phyloP scores from a whole-genome alignment of 2,329 filamentous ascomycete species.

The Endoconidiophora polonica region DNA sequence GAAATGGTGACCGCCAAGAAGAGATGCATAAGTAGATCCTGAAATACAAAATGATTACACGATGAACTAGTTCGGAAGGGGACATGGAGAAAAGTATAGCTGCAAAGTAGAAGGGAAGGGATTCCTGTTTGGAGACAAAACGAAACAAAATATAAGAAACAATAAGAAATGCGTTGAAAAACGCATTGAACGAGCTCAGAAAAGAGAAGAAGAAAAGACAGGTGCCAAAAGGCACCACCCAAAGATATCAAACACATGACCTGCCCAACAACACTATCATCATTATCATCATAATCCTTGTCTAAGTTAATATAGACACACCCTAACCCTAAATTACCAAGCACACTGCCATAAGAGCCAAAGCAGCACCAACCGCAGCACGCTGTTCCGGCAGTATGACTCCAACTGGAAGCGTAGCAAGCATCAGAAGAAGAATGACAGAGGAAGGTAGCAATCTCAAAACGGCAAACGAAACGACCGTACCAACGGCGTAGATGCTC shows the following conservation, averaged over 20 bases:
- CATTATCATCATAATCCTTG: slow-evolving; percentile 1
- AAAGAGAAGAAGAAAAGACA: not conserved
- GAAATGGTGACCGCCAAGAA: too few species aligned
- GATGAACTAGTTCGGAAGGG: too few species aligned
- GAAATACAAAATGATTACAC: too few species aligned
- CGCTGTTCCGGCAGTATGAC: slow-evolving; percentile 3
- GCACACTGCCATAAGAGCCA: slow-evolving; percentile 2
- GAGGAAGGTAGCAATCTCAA: slow-evolving; percentile 1
- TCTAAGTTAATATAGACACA: not conserved
- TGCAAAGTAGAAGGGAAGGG: not conserved
- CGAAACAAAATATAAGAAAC: not conserved
- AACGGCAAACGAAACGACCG: not conserved
- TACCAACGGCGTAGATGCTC: not conserved
- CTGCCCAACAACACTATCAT: slow-evolving; percentile 1
- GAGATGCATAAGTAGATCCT: too few species aligned
- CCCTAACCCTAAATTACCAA: slow-evolving; percentile 5
- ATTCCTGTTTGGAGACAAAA: not conserved
- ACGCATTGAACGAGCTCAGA: not conserved
- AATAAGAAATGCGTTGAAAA: not conserved
- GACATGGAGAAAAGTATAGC: too few species aligned
- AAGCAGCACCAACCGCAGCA: not conserved
- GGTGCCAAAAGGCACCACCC: not conserved
- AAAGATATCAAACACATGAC: slow-evolving; percentile 6
- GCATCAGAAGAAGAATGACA: slow-evolving; percentile 3
- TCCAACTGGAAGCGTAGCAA: not conserved